Percentiles rank a stretch among this genome's conserved stretches.
Evolutionary conservation across 1,284 basidiomycete genomes (phyloP).

Genomic region (Phellinidium pouzarii): DNA sequence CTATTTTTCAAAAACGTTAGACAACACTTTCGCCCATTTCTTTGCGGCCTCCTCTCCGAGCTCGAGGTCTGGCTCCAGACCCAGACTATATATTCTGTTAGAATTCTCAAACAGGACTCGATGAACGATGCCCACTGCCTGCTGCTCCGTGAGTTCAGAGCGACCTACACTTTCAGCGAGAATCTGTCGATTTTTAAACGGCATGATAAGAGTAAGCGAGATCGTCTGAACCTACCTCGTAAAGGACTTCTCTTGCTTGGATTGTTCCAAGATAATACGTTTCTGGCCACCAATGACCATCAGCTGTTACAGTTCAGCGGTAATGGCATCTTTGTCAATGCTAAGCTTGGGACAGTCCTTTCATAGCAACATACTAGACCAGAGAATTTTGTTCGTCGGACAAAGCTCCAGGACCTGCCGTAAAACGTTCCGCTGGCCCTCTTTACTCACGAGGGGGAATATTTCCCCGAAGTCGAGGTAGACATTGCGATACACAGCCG

Average conservation of each 20-base stretch:
- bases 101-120: constrained; percentile 54
- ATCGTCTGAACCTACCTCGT: constrained; percentile 34
- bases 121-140: constrained; percentile 44
- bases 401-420: constrained; percentile 60
- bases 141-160: constrained; percentile 40
- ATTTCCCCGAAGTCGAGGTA: constrained; percentile 75
- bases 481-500: constrained; percentile 63
- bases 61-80: constrained; percentile 29
- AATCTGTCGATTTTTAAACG: constrained; percentile 33
- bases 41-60: not conserved
- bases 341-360: constrained; percentile 3
- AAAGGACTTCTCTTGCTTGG: constrained; percentile 57
- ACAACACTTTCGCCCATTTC: not conserved
- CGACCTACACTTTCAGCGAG: constrained; percentile 38
- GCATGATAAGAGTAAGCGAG: not conserved
- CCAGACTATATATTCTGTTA: constrained; percentile 49
- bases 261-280: constrained; percentile 58
- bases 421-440: constrained; percentile 53
- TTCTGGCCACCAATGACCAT: constrained; percentile 76
- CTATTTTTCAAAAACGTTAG: not conserved
- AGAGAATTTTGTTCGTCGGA: constrained; percentile 71
- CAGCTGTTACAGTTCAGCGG: constrained; percentile 38
- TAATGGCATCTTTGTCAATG: not conserved
- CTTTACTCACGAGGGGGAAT: constrained; percentile 59
- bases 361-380: constrained; percentile 52